Evolutionary conservation across 2,329 filamentous ascomycete species (phyloP), one percentile per base, ranked within the genome.

Genomic region (Fusarium sp.): DNA sequence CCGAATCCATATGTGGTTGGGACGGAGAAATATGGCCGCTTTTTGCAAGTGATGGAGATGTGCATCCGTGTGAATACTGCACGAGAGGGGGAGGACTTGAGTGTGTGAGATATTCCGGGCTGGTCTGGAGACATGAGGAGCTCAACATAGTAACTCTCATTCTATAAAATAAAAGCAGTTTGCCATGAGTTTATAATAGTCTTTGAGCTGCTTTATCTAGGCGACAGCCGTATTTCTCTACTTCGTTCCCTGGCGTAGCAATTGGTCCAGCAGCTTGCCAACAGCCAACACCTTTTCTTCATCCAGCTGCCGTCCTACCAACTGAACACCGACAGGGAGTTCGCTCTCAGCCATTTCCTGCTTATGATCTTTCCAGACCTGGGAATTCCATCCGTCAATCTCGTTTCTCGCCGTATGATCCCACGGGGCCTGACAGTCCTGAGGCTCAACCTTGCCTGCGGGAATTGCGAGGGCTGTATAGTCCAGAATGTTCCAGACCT

Each of bases 401-500:
- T 65, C 52, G 0, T 65, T 67, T 12, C 62, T 59, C 1, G 65
- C 39, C 13, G 30, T 31, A 27, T 58, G 37, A 18, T 66, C 39
- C 63, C 60, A 61, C 0, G 27, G 6, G 0, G 9, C 28, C 0
- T 61, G 27, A 1, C 44, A 23, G n/a, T 70, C 67, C 7, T 28
- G 30, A 7, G 31, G 10, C 1, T 58, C 46, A 13, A 68, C 60
- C 3, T 13, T 61, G 0, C 75, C 73, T 5, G 59, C 76, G 0
- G 73, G 77, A 2, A 78, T 68, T 2, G 72, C 73, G 7, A 78
- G 37, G 1, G 75, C 75, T 0, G 76, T 66, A 12, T 78, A 78
- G 31, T 78, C 75, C 2, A 78, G 46, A 15, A 78, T 63, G 31
- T 78, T 78, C 75, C 75, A 78, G 2, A 78, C 63, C 15, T 78